These are phyloP conservation scores for Delphinella strobiligena DNA, from an alignment of 2,329 filamentous ascomycete species.

Conservation along the genomic window DNA sequence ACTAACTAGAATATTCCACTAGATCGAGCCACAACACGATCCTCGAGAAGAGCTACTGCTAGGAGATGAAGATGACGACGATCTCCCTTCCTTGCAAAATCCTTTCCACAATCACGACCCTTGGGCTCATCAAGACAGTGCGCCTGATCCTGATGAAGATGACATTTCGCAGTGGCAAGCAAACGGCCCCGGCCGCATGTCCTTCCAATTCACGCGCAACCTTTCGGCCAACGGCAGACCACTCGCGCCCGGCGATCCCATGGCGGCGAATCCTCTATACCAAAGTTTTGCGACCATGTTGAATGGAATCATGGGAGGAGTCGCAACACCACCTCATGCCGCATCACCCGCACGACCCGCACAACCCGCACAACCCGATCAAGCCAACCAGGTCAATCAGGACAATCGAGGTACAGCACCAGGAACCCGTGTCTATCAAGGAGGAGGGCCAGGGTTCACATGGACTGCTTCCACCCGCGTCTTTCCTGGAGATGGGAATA, in stretches of 20 bases:
- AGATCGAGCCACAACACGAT: slow-evolving; percentile 47
- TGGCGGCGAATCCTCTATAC: not conserved
- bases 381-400: not conserved
- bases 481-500: slow-evolving; percentile 37
- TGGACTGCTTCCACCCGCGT: slow-evolving; percentile 25
- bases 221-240: not conserved
- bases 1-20: not conserved
- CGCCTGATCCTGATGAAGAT: slow-evolving; percentile 37
- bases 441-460: slow-evolving; percentile 5
- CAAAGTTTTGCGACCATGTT: slow-evolving; percentile 12
- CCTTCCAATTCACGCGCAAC: slow-evolving; percentile 7
- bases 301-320: slow-evolving; percentile 10
- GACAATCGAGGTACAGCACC: not conserved
- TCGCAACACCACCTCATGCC: not conserved
- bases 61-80: slow-evolving; percentile 18
- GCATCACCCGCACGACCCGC: too few species aligned
- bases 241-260: not conserved
- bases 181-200: slow-evolving; percentile 15
- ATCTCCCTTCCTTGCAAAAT: slow-evolving; percentile 15
- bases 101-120: slow-evolving; percentile 34
- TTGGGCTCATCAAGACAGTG: slow-evolving; percentile 34
- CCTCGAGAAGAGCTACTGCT: slow-evolving; percentile 39
- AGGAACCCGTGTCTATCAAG: slow-evolving; percentile 4
- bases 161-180: slow-evolving; percentile 24
- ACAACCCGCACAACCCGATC: not conserved